Percentiles rank a stretch among this genome's conserved stretches.
Conservation (phyloP, 192 early-diverging fungal species). For the Glomus cerebriforme region DNA sequence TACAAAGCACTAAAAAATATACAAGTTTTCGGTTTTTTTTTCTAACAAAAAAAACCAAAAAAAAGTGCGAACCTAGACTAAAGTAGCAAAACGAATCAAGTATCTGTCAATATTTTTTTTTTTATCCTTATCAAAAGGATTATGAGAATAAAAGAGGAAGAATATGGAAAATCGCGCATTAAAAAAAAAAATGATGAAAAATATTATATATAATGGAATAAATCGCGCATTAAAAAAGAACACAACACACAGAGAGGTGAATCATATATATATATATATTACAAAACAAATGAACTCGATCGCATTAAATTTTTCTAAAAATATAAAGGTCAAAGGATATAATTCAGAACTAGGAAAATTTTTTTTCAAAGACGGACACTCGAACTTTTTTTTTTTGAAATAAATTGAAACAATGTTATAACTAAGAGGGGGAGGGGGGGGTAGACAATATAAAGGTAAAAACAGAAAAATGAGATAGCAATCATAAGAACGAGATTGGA, state of each 20-base stretch:
- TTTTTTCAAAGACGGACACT: constrained; percentile 27
- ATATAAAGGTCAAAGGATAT: background rate
- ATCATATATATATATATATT: background rate
- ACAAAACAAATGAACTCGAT: background rate
- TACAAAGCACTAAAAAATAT: constrained; percentile 19
- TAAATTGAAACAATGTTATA: constrained; percentile 19
- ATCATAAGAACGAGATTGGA: background rate
- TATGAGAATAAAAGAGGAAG: background rate
- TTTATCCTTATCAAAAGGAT: constrained; percentile 18
- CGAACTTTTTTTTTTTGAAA: constrained; percentile 20
- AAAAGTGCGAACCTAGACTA: constrained; percentile 14
- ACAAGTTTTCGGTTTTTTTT: constrained; percentile 8
- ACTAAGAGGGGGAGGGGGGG: constrained; percentile 21
- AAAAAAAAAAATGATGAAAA: background rate
- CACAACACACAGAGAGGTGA: background rate
- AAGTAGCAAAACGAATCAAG: constrained; percentile 16
- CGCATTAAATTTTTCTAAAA: background rate
- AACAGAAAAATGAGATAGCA: background rate
- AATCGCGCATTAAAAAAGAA: background rate
- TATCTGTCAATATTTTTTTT: constrained; percentile 11
- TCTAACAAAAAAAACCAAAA: background rate
- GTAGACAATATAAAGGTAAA: background rate
- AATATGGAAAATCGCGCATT: too few species aligned
- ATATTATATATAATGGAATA: background rate
- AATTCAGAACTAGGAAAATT: constrained; percentile 7